Evolutionary conservation across 768 basidiomycete genomes (phyloP), one percentile per base, ranked within the genome.

Genomic region (Suillus clintonianus): DNA sequence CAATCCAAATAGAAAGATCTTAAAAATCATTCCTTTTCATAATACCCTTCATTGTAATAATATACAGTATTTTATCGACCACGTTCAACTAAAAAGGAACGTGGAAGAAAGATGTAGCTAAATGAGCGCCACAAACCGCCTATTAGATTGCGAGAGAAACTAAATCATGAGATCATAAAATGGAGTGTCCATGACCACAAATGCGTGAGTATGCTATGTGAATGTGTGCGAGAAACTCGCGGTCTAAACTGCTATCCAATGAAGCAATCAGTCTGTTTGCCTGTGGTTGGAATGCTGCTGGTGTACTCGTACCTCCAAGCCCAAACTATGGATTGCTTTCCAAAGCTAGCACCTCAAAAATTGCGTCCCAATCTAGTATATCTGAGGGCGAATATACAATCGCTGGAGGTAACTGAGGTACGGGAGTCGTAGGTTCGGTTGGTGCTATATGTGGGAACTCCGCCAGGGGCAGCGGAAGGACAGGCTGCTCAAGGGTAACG

Each of bases 361-460:
- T 75, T 17, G 37, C 60, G 51, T 75, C 76, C 74, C 74, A 75
- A 48, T 75, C 76, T 13, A 75, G 60, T 17, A 63, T 68, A 36
- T 71, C 65, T 43, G 65, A 63, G 0, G 72, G 67, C 8, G 74
- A 64, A 24, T 11, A 61, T 27, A 61, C 4, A 22, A 57, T 9
- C 14, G 51, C 37, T 27, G 67, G 60, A 37, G 66, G 64, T 2
- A 57, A 41, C 4, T 63, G 53, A 41, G 67, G 41, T 11, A 56
- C 60, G 2, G 51, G 62, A 24, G 30, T 43, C 0, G 56, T 48
- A 14, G 59, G 54, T 62, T 59, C 62, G 43, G 51, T 34, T 41
- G 13, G 37, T 19, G 62, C 43, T n/a, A 59, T 36, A 11, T 56
- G 60, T 5, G 64, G 50, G 43, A 61, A 22, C 19, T 65, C 64